Percentiles rank a stretch among this genome's conserved stretches.
phyloP scores from a whole-genome alignment of 2,329 filamentous ascomycete species.

The Sporothrix inflata region DNA sequence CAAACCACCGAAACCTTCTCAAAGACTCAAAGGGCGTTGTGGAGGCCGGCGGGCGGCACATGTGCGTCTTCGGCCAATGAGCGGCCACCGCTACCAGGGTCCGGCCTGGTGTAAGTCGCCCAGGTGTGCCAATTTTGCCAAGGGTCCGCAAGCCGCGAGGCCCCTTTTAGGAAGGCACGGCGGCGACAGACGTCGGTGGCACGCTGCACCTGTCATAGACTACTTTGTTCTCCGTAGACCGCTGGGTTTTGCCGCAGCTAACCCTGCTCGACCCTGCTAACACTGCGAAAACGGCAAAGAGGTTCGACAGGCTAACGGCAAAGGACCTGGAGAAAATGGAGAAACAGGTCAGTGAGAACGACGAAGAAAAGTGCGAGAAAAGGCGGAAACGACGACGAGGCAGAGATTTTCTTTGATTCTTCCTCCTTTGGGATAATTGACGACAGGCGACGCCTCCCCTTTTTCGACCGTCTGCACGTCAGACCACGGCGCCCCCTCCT shows the following conservation, averaged over 20 bases:
- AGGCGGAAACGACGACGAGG: background rate
- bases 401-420: background rate
- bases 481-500: background rate
- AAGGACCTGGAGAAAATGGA: constrained; percentile 6
- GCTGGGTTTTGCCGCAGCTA: background rate
- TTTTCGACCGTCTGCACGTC: background rate
- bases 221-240: background rate
- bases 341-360: background rate
- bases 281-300: background rate
- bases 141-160: background rate
- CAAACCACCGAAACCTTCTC: background rate
- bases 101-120: background rate
- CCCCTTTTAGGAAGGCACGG: constrained; percentile 6
- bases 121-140: background rate
- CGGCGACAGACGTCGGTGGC: background rate
- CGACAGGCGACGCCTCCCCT: background rate
- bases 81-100: background rate
- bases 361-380: background rate
- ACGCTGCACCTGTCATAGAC: background rate
- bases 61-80: background rate
- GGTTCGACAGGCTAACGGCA: background rate
- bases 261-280: background rate
- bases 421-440: background rate
- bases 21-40: background rate
- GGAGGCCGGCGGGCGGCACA: background rate